phyloP scores from a whole-genome alignment of 228 moss, liverwort and hornwort genomes.

The Sphagnum magellanicum region DNA sequence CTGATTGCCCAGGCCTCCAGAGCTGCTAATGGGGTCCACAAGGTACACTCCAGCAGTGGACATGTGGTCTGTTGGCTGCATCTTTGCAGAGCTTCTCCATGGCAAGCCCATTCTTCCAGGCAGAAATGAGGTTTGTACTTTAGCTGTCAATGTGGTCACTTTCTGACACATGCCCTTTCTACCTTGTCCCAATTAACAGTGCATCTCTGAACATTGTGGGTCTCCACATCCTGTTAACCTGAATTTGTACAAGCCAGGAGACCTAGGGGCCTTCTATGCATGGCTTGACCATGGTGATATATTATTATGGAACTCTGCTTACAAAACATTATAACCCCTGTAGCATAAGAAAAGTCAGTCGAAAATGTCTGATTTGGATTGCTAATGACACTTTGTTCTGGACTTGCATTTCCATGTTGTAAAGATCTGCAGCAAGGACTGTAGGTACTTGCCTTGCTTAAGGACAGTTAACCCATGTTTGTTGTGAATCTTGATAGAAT shows the following conservation, averaged over 20 bases:
- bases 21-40: conserved; percentile 93
- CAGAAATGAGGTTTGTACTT: conserved; percentile 73
- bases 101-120: conserved; percentile 95
- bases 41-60: conserved; percentile 94
- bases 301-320: too few relatives aligned
- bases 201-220: not conserved
- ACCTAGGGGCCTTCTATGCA: not conserved
- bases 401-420: too few relatives aligned
- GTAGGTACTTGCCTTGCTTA: too few relatives aligned
- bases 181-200: not conserved
- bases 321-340: too few relatives aligned
- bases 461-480: not conserved
- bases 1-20: conserved; percentile 63
- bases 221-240: not conserved
- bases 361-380: too few relatives aligned
- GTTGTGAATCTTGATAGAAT: not conserved
- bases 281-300: too few relatives aligned
- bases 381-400: too few relatives aligned
- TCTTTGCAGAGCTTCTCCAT: conserved; percentile 96
- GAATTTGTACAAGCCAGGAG: not conserved
- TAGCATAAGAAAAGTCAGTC: too few relatives aligned
- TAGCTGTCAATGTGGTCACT: not conserved
- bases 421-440: too few relatives aligned
- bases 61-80: conserved; percentile 99
- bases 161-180: not conserved